Conservation (phyloP, 108 stramenopile genomes). For the Fragilaria crotonensis region DNA sequence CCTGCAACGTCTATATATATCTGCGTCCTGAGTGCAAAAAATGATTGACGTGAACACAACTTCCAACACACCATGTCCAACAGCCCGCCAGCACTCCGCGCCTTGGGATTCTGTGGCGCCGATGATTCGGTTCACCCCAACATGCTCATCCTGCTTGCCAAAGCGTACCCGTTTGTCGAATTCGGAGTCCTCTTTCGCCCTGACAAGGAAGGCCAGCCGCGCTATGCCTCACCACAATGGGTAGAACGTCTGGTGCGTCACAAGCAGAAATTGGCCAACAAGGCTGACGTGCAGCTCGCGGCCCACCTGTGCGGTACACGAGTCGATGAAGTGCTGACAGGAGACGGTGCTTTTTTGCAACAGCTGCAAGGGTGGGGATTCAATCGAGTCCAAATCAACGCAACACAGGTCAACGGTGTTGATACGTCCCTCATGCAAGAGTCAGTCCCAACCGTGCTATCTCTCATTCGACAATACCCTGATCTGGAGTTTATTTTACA, state of each 20-base stretch:
- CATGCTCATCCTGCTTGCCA: constrained; percentile 44
- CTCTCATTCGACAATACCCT: constrained; percentile 30
- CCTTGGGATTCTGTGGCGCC: constrained; percentile 89
- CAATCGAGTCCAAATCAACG: constrained; percentile 88
- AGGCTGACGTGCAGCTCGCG: constrained; percentile 58
- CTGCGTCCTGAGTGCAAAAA: too few relatives aligned
- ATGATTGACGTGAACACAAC: too few relatives aligned
- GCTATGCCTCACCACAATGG: constrained; percentile 77
- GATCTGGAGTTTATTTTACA: constrained; percentile 88
- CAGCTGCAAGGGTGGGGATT: constrained; percentile 64
- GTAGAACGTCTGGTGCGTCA: constrained; percentile 39
- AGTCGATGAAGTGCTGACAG: constrained; percentile 76
- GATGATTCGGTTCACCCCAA: constrained; percentile 86
- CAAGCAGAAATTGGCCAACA: constrained; percentile 2
- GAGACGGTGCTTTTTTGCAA: constrained; percentile 55
- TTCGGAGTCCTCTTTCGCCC: constrained; percentile 92
- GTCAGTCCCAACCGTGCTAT: constrained; percentile 35
- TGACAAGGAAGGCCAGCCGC: constrained; percentile 84
- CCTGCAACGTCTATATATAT: too few relatives aligned
- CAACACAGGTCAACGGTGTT: constrained; percentile 91
- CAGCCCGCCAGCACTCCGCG: constrained; percentile 21
- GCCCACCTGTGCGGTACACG: constrained; percentile 87
- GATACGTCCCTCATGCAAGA: constrained; percentile 53
- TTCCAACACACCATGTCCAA: too few relatives aligned
- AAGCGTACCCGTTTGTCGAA: constrained; percentile 73